Percentiles rank a stretch among this genome's conserved stretches.
These are phyloP conservation scores for Mucor piriformis DNA, from an alignment of 371 early-diverging fungal species.

Conservation along the genomic window DNA sequence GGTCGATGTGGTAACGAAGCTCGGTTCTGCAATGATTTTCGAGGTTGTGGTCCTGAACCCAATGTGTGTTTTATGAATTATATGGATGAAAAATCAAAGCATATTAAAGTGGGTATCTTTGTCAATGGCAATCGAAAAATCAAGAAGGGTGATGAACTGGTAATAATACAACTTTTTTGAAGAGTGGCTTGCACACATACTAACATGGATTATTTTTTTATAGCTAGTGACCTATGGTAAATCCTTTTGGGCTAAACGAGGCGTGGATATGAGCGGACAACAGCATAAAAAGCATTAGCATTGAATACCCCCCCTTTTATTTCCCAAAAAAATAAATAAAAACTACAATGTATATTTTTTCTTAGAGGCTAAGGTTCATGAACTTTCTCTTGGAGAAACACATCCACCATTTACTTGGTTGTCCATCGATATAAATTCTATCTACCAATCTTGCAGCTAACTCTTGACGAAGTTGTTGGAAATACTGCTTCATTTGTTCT, in stretches of 20 bases:
- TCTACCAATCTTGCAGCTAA: slow-evolving; percentile 75
- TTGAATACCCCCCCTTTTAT: background rate
- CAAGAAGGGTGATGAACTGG: slow-evolving; percentile 56
- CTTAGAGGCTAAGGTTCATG: slow-evolving; percentile 83
- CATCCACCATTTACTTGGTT: slow-evolving; percentile 98
- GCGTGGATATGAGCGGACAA: slow-evolving; percentile 52
- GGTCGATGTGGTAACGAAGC: slow-evolving; percentile 55
- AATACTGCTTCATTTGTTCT: slow-evolving; percentile 87
- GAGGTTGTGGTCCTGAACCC: slow-evolving; percentile 52
- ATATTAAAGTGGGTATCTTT: slow-evolving; percentile 53
- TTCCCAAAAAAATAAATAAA: too few relatives aligned
- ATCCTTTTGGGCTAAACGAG: slow-evolving; percentile 54
- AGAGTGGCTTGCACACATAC: background rate
- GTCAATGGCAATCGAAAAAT: slow-evolving; percentile 50
- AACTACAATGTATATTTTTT: background rate
- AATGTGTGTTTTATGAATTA: slow-evolving; percentile 59
- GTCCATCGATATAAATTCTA: slow-evolving; percentile 78
- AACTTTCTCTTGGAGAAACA: slow-evolving; percentile 97
- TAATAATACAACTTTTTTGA: slow-evolving; percentile 14
- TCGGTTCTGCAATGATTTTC: slow-evolving; percentile 56
- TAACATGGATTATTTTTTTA: background rate
- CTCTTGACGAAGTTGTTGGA: slow-evolving; percentile 91
- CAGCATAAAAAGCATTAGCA: slow-evolving; percentile 26
- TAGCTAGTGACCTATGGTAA: slow-evolving; percentile 57
- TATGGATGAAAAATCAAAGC: slow-evolving; percentile 47